These are phyloP conservation scores for Yamadazyma olivae DNA, from an alignment of 805 yeast genomes.

Conservation along the genomic window DNA sequence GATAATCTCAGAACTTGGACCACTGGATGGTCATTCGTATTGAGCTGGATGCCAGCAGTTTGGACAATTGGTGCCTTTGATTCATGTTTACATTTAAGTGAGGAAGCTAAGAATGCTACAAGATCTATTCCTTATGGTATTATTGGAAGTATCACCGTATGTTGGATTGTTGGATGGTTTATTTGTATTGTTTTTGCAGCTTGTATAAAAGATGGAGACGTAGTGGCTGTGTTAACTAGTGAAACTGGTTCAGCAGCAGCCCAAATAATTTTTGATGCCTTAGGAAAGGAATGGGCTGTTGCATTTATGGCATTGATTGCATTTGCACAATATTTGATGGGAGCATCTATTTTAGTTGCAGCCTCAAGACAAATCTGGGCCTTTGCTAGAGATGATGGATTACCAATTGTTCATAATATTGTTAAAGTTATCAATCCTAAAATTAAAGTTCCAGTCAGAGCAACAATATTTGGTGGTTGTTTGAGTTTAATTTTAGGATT, in stretches of 20 bases:
- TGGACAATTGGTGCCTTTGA: slow-evolving; percentile 80
- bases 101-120: slow-evolving; percentile 63
- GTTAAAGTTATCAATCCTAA: slow-evolving; percentile 56
- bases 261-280: slow-evolving; percentile 57
- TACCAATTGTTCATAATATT: slow-evolving; percentile 53
- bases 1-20: slow-evolving; percentile 51
- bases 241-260: slow-evolving; percentile 62
- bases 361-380: slow-evolving; percentile 74
- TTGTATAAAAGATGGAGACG: slow-evolving; percentile 47
- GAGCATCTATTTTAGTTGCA: slow-evolving; percentile 59
- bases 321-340: slow-evolving; percentile 64
- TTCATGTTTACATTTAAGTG: slow-evolving; percentile 69
- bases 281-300: slow-evolving; percentile 64
- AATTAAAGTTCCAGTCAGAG: slow-evolving; percentile 63
- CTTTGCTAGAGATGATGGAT: slow-evolving; percentile 72
- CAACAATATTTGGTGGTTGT: slow-evolving; percentile 53
- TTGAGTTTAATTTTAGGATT: slow-evolving; percentile 53
- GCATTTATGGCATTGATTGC: slow-evolving; percentile 60
- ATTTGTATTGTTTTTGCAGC: slow-evolving; percentile 54
- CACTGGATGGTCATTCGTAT: slow-evolving; percentile 41
- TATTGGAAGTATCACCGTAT: slow-evolving; percentile 52
- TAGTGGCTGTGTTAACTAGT: slow-evolving; percentile 40
- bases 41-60: slow-evolving; percentile 61
- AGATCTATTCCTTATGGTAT: slow-evolving; percentile 66
- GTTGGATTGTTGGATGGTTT: slow-evolving; percentile 58